A percentile compares a stretch with the other conserved stretches of the same genome.
Evolutionary conservation across 345 rosid genomes (phyloP).

Genomic region (Arabis alpina): DNA sequence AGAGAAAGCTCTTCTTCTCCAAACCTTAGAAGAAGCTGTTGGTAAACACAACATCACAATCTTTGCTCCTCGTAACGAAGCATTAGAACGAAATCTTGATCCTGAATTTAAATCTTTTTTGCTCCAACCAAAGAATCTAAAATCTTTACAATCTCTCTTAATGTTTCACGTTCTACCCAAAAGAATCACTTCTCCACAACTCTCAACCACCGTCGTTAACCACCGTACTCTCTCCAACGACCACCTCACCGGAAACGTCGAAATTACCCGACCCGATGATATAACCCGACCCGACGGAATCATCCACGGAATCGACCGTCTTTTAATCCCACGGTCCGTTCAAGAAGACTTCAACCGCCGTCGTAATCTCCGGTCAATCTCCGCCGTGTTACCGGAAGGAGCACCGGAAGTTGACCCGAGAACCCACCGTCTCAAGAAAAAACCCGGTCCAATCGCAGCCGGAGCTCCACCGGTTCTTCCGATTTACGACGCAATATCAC

Average conservation of each 20-base stretch:
- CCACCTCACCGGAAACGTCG: slow-evolving; percentile 46
- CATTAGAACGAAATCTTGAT: slow-evolving; percentile 76
- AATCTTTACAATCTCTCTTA: slow-evolving; percentile 76
- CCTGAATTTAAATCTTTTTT: slow-evolving; percentile 92
- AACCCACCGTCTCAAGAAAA: slow-evolving; percentile 65
- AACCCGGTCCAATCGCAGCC: slow-evolving; percentile 48
- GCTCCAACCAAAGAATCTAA: slow-evolving; percentile 84
- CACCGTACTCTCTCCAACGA: slow-evolving; percentile 59
- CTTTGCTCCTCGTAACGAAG: slow-evolving; percentile 91
- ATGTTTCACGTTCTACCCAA: slow-evolving; percentile 80
- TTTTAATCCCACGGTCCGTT: slow-evolving; percentile 69
- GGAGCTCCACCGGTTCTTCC: slow-evolving; percentile 60
- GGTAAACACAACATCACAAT: slow-evolving; percentile 83
- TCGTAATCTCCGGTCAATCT: slow-evolving; percentile 60
- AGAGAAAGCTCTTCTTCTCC: slow-evolving; percentile 91
- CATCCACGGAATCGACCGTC: slow-evolving; percentile 74
- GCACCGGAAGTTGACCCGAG: slow-evolving; percentile 77
- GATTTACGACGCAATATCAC: slow-evolving; percentile 69
- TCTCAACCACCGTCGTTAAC: slow-evolving; percentile 31
- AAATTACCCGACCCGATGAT: slow-evolving; percentile 43
- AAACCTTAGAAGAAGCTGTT: slow-evolving; percentile 81
- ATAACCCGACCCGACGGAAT: slow-evolving; percentile 69
- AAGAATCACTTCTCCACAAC: slow-evolving; percentile 53
- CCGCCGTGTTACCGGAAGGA: slow-evolving; percentile 71
- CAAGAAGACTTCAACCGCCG: slow-evolving; percentile 74